A percentile compares a stretch with the other conserved stretches of the same genome.
Evolutionary conservation across 2,329 filamentous ascomycete genomes (phyloP).

Genomic region (Dactylellina sp.): DNA sequence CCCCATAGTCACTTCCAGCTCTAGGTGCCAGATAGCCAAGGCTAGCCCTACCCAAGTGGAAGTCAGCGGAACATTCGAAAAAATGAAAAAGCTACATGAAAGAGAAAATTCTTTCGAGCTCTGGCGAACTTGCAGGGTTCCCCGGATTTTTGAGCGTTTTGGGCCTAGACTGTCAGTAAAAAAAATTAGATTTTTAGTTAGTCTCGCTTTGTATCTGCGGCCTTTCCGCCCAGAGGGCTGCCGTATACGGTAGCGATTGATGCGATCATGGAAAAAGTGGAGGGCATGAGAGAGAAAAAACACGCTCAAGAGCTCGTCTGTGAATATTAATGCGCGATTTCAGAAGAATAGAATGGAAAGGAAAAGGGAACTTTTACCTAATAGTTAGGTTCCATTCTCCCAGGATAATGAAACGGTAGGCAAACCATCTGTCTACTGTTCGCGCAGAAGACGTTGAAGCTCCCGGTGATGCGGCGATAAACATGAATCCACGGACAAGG

Average conservation of each 20-base stretch:
- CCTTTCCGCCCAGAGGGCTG: constrained; percentile 11
- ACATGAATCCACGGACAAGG: no score
- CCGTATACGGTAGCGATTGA: background rate
- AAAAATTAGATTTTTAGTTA: constrained; percentile 16
- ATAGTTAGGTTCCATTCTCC: constrained; percentile 17
- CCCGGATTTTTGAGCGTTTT: constrained; percentile 50
- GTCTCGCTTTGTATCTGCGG: constrained; percentile 24
- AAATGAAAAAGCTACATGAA: constrained; percentile 1
- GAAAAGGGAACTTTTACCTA: constrained; percentile 28
- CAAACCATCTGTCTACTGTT: no score
- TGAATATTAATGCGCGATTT: constrained; percentile 7
- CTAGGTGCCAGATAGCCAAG: constrained; percentile 7
- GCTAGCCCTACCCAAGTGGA: constrained; percentile 35
- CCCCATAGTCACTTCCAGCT: background rate
- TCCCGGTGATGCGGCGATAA: constrained; percentile 53
- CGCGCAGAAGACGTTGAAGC: constrained; percentile 42
- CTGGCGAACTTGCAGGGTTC: constrained; percentile 37
- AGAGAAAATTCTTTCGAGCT: constrained; percentile 28
- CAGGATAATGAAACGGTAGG: background rate
- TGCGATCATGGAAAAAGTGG: constrained; percentile 9
- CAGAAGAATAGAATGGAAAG: background rate
- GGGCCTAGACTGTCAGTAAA: constrained; percentile 25
- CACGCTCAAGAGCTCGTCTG: constrained; percentile 21
- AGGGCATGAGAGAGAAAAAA: constrained; percentile 16
- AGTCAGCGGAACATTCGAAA: constrained; percentile 40